Conservation (phyloP, 139 green algal genomes). For the Eudorina sp. region DNA sequence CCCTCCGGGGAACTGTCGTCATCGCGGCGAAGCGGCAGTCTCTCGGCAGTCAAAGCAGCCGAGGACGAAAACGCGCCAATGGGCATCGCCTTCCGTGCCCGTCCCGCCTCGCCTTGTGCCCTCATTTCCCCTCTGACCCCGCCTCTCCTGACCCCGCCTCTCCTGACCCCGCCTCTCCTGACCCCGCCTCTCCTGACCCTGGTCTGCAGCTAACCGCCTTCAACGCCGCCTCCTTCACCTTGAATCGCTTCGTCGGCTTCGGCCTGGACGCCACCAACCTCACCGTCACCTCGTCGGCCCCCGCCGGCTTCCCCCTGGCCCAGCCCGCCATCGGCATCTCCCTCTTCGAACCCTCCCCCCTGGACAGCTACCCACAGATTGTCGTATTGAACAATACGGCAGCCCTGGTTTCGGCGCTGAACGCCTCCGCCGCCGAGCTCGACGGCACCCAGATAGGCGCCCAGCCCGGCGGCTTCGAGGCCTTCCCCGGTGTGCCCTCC, state of each 20-base stretch:
- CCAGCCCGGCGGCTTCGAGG: not conserved
- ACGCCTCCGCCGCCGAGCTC: not conserved
- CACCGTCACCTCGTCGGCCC: not conserved
- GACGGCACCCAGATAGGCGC: not conserved
- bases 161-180: too few species aligned
- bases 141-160: too few species aligned
- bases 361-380: slow-evolving; percentile 30
- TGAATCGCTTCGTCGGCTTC: not conserved
- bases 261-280: slow-evolving; percentile 21
- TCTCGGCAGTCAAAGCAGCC: too few species aligned
- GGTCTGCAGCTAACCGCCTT: not conserved
- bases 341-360: not conserved
- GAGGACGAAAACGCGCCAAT: too few species aligned
- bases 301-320: not conserved
- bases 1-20: too few species aligned
- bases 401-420: slow-evolving; percentile 1
- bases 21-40: too few species aligned
- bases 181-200: too few species aligned
- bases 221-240: not conserved
- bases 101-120: too few species aligned
- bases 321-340: not conserved
- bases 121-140: too few species aligned
- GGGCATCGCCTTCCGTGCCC: too few species aligned
- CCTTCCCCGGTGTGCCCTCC: slow-evolving; percentile 12
- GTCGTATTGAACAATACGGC: not conserved